These are phyloP conservation scores for Cordyceps cateniannulata DNA, from an alignment of 2,329 filamentous ascomycete species.

Conservation along the genomic window DNA sequence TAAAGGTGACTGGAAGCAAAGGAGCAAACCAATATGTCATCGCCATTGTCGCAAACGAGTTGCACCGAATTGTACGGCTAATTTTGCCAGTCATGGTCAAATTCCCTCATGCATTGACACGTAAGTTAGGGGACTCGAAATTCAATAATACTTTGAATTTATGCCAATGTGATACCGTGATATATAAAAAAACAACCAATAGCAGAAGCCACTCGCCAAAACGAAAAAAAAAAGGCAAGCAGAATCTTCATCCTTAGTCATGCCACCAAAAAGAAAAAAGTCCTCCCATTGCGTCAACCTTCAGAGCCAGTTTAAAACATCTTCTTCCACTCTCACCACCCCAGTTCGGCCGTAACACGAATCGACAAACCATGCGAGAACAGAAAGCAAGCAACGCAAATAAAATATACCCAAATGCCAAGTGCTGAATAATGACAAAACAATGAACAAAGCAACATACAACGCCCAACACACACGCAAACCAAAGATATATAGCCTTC, in stretches of 20 bases:
- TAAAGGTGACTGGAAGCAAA: too few species aligned
- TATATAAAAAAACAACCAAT: constrained; percentile 12
- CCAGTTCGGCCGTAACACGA: constrained; percentile 3
- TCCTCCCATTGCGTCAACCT: background rate
- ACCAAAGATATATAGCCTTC: background rate
- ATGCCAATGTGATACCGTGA: constrained; percentile 14
- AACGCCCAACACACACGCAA: background rate
- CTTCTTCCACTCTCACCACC: background rate
- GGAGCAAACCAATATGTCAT: too few species aligned
- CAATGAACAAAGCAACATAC: constrained; percentile 2
- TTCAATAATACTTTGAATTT: constrained; percentile 11
- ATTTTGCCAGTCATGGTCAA: too few species aligned
- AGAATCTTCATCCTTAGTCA: background rate
- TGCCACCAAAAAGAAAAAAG: background rate
- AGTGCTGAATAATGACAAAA: constrained; percentile 8
- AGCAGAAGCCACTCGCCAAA: background rate
- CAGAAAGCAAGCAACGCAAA: background rate
- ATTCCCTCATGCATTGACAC: too few species aligned
- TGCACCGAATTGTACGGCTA: too few species aligned
- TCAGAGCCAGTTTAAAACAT: background rate
- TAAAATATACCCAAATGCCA: constrained; percentile 14
- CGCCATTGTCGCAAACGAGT: too few species aligned
- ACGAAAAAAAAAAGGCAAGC: background rate
- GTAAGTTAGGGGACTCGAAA: background rate
- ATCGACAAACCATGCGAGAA: background rate